Conservation (phyloP, 441 rosid species). For the Populus trichocarpa region DNA sequence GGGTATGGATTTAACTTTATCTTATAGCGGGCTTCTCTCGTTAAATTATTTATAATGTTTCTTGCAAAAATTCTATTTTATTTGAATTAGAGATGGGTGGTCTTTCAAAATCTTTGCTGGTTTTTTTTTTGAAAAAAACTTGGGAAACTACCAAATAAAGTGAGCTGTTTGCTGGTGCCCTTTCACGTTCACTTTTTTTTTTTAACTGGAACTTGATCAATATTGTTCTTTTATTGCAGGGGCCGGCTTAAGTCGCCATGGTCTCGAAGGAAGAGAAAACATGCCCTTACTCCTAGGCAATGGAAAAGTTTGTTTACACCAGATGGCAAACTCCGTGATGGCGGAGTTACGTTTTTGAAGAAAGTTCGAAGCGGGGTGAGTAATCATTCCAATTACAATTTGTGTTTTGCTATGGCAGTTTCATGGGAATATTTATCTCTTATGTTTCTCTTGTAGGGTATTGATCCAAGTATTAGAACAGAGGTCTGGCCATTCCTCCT, state of each 20-base stretch:
- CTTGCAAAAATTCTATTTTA: background rate
- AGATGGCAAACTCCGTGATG: slow-evolving; percentile 77
- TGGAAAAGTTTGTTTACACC: slow-evolving; percentile 76
- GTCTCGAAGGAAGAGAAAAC: slow-evolving; percentile 81
- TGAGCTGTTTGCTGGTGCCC: background rate
- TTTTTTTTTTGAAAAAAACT: background rate
- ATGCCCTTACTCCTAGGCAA: slow-evolving; percentile 59
- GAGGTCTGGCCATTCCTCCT: slow-evolving; percentile 97
- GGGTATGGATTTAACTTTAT: background rate
- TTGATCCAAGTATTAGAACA: slow-evolving; percentile 80
- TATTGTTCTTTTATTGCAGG: slow-evolving; percentile 27
- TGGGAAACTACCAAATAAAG: background rate
- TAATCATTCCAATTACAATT: slow-evolving; percentile 12
- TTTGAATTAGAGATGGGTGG: background rate
- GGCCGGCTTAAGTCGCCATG: slow-evolving; percentile 82
- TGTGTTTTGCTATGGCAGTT: slow-evolving; percentile 4
- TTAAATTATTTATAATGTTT: background rate
- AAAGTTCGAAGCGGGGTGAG: slow-evolving; percentile 91
- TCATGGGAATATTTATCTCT: slow-evolving; percentile 11
- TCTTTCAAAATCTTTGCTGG: background rate
- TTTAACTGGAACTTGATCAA: background rate
- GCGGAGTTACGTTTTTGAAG: slow-evolving; percentile 75
- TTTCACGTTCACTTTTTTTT: background rate
- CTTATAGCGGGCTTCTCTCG: background rate
- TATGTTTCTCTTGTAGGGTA: slow-evolving; percentile 52